A percentile compares a stretch with the other conserved stretches of the same genome.
These are phyloP conservation scores for Pyrus betulifolia DNA, from an alignment of 306 rosid genomes.

Conservation along the genomic window DNA sequence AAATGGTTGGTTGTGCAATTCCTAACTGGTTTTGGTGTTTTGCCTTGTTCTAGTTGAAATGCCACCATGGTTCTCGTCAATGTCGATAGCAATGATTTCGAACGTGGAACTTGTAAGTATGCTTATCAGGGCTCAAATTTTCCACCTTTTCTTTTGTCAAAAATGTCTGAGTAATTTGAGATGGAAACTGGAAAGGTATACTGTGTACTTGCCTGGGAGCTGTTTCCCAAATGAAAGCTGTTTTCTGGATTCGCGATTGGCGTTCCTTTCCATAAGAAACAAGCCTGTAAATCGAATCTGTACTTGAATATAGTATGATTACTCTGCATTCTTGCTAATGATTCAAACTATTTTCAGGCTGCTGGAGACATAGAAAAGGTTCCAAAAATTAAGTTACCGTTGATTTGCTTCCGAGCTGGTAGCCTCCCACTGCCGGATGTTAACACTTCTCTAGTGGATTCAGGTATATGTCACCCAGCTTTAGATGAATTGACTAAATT, in stretches of 20 bases:
- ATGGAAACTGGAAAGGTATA: not conserved
- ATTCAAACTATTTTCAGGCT: slow-evolving; percentile 47
- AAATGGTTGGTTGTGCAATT: not conserved
- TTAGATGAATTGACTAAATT: slow-evolving; percentile 1
- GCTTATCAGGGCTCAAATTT: slow-evolving; percentile 1
- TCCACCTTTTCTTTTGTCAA: not conserved
- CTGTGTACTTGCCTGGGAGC: slow-evolving; percentile 9
- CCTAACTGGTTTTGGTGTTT: slow-evolving; percentile 39
- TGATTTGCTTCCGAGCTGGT: slow-evolving; percentile 85
- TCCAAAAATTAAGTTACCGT: slow-evolving; percentile 46
- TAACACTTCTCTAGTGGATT: slow-evolving; percentile 48
- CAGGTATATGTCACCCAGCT: slow-evolving; percentile 27
- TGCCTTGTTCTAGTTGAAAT: slow-evolving; percentile 65
- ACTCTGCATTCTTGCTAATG: slow-evolving; percentile 17
- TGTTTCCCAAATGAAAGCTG: not conserved
- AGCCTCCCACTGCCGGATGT: slow-evolving; percentile 85
- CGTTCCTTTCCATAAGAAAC: not conserved
- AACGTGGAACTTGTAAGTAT: slow-evolving; percentile 79
- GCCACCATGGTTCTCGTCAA: slow-evolving; percentile 83
- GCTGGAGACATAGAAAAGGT: slow-evolving; percentile 34
- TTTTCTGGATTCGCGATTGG: not conserved
- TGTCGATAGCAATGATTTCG: slow-evolving; percentile 66
- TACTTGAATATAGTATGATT: slow-evolving; percentile 4
- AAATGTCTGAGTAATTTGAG: not conserved
- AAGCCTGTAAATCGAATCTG: not conserved